Evolutionary conservation across 208 protist genomes (phyloP).

Genomic region (Crithidia sp.): DNA sequence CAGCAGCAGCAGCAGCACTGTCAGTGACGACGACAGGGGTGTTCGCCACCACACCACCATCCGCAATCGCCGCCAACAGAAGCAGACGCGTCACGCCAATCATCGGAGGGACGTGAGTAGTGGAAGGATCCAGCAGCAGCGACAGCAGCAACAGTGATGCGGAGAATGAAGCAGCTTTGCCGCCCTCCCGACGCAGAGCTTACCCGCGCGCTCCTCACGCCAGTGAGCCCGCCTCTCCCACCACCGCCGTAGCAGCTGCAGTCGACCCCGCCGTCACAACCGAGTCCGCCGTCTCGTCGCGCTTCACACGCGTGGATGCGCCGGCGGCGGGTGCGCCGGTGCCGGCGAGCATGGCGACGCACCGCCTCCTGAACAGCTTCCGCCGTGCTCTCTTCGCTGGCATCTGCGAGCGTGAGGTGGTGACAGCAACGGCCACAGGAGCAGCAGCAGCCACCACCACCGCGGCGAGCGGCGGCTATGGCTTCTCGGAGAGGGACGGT

Average conservation of each 20-base stretch:
- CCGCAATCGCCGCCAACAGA: no score
- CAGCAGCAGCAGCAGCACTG: not conserved
- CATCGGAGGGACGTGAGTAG: no score
- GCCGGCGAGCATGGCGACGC: constrained; percentile 43
- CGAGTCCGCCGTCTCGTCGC: constrained; percentile 6
- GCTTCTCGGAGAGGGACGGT: no score
- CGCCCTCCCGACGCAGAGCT: not conserved
- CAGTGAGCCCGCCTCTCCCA: not conserved
- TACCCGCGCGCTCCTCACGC: not conserved
- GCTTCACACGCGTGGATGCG: not conserved
- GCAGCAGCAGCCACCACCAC: not conserved
- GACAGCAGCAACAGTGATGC: not conserved
- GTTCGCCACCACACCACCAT: no score
- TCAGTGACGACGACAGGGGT: constrained; percentile 4
- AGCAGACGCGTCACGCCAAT: no score
- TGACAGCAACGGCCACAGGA: not conserved
- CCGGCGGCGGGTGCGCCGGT: not conserved
- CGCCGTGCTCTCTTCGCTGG: constrained; percentile 60
- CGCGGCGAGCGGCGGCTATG: no score
- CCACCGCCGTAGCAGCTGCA: not conserved
- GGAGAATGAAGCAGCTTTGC: not conserved
- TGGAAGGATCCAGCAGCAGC: not conserved
- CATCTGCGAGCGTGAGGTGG: constrained; percentile 29
- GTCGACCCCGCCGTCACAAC: not conserved
- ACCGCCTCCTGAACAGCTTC: constrained; percentile 81